phyloP scores from a whole-genome alignment of 345 rosid genomes.

The Dipteronia dyeriana region DNA sequence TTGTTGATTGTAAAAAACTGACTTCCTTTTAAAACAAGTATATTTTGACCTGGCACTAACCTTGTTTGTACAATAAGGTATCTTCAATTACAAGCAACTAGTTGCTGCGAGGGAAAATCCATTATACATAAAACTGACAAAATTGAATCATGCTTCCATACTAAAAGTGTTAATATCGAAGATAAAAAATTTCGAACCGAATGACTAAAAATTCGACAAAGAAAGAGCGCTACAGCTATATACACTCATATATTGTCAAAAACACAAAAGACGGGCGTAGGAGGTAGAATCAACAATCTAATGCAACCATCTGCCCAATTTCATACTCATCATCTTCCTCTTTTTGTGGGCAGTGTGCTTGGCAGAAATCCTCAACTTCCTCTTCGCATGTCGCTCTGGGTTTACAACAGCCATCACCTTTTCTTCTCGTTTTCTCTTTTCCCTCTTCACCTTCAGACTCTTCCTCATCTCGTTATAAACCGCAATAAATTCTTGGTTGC shows the following conservation, averaged over 20 bases:
- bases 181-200: no score
- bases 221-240: neutral
- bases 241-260: neutral
- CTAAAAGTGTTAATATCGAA: no score
- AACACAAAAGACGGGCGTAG: neutral
- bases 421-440: constrained; percentile 73
- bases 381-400: constrained; percentile 77
- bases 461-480: constrained; percentile 65
- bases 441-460: constrained; percentile 59
- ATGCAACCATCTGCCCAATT: constrained; percentile 63
- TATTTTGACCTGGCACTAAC: no score
- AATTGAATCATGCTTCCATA: no score
- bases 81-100: no score
- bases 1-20: no score
- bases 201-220: no score
- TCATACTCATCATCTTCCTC: constrained; percentile 72
- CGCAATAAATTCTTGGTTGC: constrained; percentile 55
- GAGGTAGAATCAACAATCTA: constrained; percentile 8
- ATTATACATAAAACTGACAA: no score
- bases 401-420: constrained; percentile 89
- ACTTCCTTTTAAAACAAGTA: no score
- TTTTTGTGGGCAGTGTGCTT: constrained; percentile 78
- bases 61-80: no score
- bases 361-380: constrained; percentile 73
- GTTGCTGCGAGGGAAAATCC: no score